Evolutionary conservation across 179 eudicot species (phyloP).

Genomic region (Beta lomatogona): DNA sequence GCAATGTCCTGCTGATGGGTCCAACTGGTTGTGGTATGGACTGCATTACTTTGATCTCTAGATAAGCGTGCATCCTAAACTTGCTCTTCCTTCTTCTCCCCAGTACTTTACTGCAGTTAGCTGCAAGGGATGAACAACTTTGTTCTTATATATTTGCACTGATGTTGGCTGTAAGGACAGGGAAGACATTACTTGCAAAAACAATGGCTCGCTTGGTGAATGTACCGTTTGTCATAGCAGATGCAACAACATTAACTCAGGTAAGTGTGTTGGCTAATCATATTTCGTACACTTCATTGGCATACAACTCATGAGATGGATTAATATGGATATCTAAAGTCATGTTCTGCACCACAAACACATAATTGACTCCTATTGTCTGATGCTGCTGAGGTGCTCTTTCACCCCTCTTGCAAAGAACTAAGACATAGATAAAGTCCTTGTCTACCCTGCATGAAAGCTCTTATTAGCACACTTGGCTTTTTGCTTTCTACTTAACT

Average conservation of each 20-base stretch:
- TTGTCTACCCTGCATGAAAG: not conserved
- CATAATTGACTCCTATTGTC: not conserved
- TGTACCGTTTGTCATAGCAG: slow-evolving; percentile 97
- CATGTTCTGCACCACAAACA: not conserved
- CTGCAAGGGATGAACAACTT: slow-evolving; percentile 29
- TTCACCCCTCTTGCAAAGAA: not conserved
- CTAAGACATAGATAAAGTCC: not conserved
- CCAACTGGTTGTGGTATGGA: slow-evolving; percentile 95
- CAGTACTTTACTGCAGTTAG: slow-evolving; percentile 12
- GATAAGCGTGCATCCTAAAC: not conserved
- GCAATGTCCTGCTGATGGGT: slow-evolving; percentile 93
- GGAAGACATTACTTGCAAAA: slow-evolving; percentile 97
- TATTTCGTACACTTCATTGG: not conserved
- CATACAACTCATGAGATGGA: not conserved
- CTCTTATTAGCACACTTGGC: not conserved
- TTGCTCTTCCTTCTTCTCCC: slow-evolving; percentile 3
- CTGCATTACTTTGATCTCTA: slow-evolving; percentile 16
- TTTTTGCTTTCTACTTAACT: not conserved
- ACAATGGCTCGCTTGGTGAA: slow-evolving; percentile 92
- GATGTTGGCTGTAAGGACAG: slow-evolving; percentile 67
- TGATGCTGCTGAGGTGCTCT: not conserved
- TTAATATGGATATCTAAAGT: not conserved
- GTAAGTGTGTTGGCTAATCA: slow-evolving; percentile 41
- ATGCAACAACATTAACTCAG: slow-evolving; percentile 98
- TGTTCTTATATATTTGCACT: slow-evolving; percentile 27